A percentile compares a stretch with the other conserved stretches of the same genome.
These are phyloP conservation scores for Arthroderma sp. DNA, from an alignment of 2,329 filamentous ascomycete species.

Conservation along the genomic window DNA sequence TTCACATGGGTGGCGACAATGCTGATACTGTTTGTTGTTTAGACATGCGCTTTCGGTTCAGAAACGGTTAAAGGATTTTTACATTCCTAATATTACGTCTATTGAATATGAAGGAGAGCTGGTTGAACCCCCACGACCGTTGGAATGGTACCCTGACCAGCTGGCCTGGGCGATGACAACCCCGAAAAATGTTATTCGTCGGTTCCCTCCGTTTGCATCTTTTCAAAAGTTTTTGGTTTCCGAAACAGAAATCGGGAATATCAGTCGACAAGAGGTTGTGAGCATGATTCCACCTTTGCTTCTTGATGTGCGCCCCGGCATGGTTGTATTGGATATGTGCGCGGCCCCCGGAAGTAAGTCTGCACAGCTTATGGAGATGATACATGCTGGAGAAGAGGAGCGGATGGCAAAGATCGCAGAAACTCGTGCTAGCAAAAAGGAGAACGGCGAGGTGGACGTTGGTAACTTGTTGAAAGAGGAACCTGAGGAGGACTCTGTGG, in stretches of 20 bases:
- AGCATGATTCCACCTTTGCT: constrained; percentile 97
- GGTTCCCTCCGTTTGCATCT: constrained; percentile 82
- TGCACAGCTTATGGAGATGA: constrained; percentile 84
- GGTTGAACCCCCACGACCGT: constrained; percentile 67
- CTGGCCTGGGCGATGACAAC: constrained; percentile 98
- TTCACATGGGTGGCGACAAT: neutral
- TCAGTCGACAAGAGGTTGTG: constrained; percentile 92
- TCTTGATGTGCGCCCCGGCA: constrained; percentile 79
- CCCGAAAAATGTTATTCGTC: constrained; percentile 86
- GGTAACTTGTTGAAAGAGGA: constrained; percentile 20
- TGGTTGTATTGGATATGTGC: constrained; percentile 90
- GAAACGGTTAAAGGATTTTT: constrained; percentile 71
- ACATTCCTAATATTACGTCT: constrained; percentile 77
- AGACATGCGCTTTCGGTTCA: constrained; percentile 88
- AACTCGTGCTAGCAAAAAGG: constrained; percentile 31
- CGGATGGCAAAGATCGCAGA: constrained; percentile 60
- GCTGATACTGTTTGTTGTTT: constrained; percentile 5
- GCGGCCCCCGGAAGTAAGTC: constrained; percentile 96
- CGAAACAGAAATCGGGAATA: constrained; percentile 93
- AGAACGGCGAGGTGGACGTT: constrained; percentile 15
- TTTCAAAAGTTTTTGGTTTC: constrained; percentile 98
- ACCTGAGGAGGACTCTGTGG: constrained; percentile 42
- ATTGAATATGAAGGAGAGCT: constrained; percentile 72
- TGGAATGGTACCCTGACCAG: constrained; percentile 87
- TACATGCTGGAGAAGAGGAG: constrained; percentile 84